Evolutionary conservation across 1,139 yeast genomes (phyloP).

Genomic region (Saccharomycopsis hybrid): DNA sequence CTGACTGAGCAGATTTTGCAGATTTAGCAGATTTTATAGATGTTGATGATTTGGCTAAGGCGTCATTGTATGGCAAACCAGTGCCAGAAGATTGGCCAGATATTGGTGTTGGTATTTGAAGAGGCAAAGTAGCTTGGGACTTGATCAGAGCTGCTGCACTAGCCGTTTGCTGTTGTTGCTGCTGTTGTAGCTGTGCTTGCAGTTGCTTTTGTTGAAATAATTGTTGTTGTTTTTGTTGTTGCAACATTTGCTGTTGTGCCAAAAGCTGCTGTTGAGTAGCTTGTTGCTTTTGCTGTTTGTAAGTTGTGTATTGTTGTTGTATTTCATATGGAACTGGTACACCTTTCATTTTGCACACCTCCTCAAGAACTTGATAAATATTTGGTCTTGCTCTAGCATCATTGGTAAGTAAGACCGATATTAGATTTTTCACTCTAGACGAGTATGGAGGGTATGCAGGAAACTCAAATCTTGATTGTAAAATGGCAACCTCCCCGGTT

Average conservation of each 20-base stretch:
- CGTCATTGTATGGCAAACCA: conserved; percentile 6
- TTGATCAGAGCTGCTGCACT: conserved; percentile 2
- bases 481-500: conserved; percentile 62
- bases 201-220: too few species aligned
- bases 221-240: conserved; percentile 9
- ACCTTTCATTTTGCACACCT: conserved; percentile 55
- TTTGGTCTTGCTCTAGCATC: conserved; percentile 71
- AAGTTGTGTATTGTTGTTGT: conserved; percentile 22
- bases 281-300: conserved; percentile 21
- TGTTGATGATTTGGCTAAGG: conserved; percentile 8
- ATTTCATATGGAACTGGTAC: conserved; percentile 41
- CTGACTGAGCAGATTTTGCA: conserved; percentile 15
- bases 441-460: conserved; percentile 44
- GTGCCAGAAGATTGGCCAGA: conserved; percentile 10
- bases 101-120: conserved; percentile 20
- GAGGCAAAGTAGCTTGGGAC: conserved; percentile 5
- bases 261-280: conserved; percentile 11
- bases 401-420: conserved; percentile 56
- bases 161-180: conserved; percentile 11
- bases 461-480: conserved; percentile 54
- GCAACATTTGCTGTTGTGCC: neutral
- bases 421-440: conserved; percentile 49
- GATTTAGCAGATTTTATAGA: conserved; percentile 19
- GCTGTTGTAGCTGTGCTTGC: neutral
- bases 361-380: conserved; percentile 61